Conservation (phyloP, 1,139 yeast species). For the Blastobotrys aristatus region DNA sequence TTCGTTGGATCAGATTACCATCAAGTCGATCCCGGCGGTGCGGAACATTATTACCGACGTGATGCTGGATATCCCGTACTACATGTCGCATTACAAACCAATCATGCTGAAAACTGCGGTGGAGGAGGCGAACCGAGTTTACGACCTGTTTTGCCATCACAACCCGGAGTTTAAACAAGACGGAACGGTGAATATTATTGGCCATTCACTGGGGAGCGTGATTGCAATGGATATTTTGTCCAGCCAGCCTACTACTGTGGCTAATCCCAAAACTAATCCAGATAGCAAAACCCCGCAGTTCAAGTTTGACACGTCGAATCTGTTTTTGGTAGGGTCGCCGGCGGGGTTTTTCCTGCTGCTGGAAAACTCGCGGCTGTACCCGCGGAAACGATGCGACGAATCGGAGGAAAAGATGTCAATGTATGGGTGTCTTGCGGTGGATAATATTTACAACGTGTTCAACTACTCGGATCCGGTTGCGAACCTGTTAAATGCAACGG, state of each 20-base stretch:
- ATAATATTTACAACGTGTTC: conserved; percentile 37
- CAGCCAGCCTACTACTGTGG: conserved; percentile 44
- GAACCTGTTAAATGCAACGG: conserved; percentile 37
- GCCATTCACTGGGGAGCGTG: conserved; percentile 89
- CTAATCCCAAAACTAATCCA: conserved; percentile 4
- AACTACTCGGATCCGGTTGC: conserved; percentile 42
- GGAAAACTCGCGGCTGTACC: conserved; percentile 26
- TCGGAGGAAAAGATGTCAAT: conserved; percentile 15
- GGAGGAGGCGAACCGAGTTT: conserved; percentile 64
- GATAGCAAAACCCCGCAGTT: conserved; percentile 28
- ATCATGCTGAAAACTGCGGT: conserved; percentile 64
- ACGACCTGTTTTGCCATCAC: conserved; percentile 50
- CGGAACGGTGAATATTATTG: conserved; percentile 77
- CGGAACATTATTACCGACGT: conserved; percentile 82
- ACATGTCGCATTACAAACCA: conserved; percentile 66
- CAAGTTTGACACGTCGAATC: conserved; percentile 65
- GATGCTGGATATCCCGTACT: conserved; percentile 77
- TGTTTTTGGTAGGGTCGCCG: conserved; percentile 85
- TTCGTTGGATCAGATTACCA: conserved; percentile 63
- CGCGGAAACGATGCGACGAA: conserved; percentile 25
- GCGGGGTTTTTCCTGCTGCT: conserved; percentile 62
- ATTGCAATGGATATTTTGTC: conserved; percentile 74
- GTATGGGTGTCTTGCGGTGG: conserved; percentile 40
- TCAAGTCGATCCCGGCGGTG: conserved; percentile 74
- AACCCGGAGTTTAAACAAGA: conserved; percentile 56